These are phyloP conservation scores for Schrenkiella parvula DNA, from an alignment of 345 rosid species.

Conservation along the genomic window DNA sequence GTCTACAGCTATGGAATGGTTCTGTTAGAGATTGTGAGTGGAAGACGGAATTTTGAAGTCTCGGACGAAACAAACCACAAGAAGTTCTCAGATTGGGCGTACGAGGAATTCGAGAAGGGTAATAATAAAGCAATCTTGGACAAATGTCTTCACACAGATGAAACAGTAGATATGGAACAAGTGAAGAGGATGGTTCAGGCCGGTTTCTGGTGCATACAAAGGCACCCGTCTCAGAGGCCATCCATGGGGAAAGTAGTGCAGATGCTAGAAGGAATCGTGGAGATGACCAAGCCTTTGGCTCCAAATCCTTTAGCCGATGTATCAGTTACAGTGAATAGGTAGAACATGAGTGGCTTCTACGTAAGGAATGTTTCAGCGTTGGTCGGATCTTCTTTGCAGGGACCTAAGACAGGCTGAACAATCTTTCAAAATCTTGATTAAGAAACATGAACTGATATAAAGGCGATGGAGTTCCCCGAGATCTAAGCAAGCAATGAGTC, in stretches of 20 bases:
- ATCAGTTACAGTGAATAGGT: not conserved
- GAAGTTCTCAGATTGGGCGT: conserved; percentile 63
- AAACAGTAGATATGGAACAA: conserved; percentile 41
- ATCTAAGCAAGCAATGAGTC: too few species aligned
- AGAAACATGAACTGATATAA: too few species aligned
- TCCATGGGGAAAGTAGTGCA: conserved; percentile 53
- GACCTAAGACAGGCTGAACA: not conserved
- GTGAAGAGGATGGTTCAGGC: conserved; percentile 39
- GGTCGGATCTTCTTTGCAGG: not conserved
- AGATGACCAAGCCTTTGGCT: conserved; percentile 47
- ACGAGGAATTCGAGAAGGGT: conserved; percentile 53
- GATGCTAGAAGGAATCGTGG: conserved; percentile 55
- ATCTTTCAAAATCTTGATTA: not conserved
- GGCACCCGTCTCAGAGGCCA: conserved; percentile 54
- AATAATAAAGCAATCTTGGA: conserved; percentile 32
- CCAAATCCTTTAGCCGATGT: conserved; percentile 39
- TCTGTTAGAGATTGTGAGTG: conserved; percentile 52
- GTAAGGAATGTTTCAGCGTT: not conserved
- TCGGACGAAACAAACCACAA: conserved; percentile 38
- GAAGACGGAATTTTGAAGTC: conserved; percentile 44
- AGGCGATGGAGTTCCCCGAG: too few species aligned
- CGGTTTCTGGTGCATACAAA: conserved; percentile 61
- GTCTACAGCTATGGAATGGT: conserved; percentile 67
- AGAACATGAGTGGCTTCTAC: not conserved
- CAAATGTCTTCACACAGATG: conserved; percentile 35